Evolutionary conservation across 163 green algal genomes (phyloP), one percentile per base, ranked within the genome.

Genomic region (Scenedesmus sp.): DNA sequence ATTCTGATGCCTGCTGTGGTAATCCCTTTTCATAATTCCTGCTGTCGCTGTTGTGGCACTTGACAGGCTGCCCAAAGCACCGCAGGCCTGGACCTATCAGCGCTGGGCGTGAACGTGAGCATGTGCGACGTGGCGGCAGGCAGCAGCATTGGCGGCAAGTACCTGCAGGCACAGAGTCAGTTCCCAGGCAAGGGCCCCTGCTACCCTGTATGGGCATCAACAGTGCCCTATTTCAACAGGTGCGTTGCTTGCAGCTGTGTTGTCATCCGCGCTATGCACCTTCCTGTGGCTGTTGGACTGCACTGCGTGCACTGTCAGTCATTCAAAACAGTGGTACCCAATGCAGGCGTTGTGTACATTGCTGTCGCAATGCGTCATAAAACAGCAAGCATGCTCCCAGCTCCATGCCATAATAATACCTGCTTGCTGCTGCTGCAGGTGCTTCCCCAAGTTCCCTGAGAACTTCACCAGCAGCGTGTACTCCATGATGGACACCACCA

Each of bases 151-250:
- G 81, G 91, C 73, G 96, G 96, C 26, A n/a, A 91, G 57, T 97
- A 95, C 93, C 96, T 96, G 62, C 96, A 97, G 90, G 91, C 94
- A 2, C 92, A 87, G 4, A 96, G 91, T 67, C 90, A 96, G 86
- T 95, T 97, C 59, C 96, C 96, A 16, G 95, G 95, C 54, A 90
- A 95, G 70, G 96, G 96, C 1, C 96, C 96, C 55, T 98, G 96
- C 94, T 97, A 97, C 92, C 95, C 96, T 6, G 94, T 96, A 9
- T 96, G 95, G 77, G 86, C 96, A 26, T 54, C 91, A 8, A 97
- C 96, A 4, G 81, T 91, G 54, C 90, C 94, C 55, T 96, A 95
- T 88, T 96, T 98, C 88, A 96, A 97, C 94, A 97, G 95, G 94
- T 97, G 66, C 55, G 70, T 34, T 54, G 59, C 13, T 55, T 10